Percentiles rank a stretch among this genome's conserved stretches.
phyloP scores from a whole-genome alignment of 768 basidiomycete genomes.

The Suillus subaureus region DNA sequence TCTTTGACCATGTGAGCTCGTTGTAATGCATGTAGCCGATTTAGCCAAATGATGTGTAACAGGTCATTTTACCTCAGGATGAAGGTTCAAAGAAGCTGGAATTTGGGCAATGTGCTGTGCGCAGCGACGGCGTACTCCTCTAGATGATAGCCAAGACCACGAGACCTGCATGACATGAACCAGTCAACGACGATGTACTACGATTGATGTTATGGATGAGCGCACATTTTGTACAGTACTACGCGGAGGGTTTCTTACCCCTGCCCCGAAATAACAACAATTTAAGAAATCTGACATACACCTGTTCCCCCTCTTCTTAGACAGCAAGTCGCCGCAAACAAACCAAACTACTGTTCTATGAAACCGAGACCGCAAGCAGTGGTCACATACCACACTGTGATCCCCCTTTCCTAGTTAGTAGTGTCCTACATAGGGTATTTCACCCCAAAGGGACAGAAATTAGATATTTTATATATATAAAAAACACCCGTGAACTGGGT shows the following conservation, averaged over 20 bases:
- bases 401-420: too few relatives aligned
- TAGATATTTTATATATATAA: too few relatives aligned
- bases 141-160: conserved; percentile 19
- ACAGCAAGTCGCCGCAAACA: neutral
- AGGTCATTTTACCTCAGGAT: conserved; percentile 70
- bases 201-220: neutral
- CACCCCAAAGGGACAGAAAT: too few relatives aligned
- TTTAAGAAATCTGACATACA: neutral
- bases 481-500: conserved; percentile 26
- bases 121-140: conserved; percentile 54
- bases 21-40: neutral
- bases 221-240: neutral
- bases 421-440: too few relatives aligned
- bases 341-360: conserved; percentile 11
- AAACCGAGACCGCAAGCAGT: conserved; percentile 23
- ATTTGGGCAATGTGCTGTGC: conserved; percentile 54
- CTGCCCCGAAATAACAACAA: neutral
- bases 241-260: neutral
- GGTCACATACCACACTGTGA: conserved; percentile 31
- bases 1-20: conserved; percentile 65
- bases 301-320: neutral
- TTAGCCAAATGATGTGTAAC: neutral
- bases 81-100: conserved; percentile 60
- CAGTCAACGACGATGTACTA: neutral
- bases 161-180: neutral